Percentiles rank a stretch among this genome's conserved stretches.
Evolutionary conservation across 2,329 filamentous ascomycete species (phyloP).

Genomic region (Lasiodiplodia sp.): DNA sequence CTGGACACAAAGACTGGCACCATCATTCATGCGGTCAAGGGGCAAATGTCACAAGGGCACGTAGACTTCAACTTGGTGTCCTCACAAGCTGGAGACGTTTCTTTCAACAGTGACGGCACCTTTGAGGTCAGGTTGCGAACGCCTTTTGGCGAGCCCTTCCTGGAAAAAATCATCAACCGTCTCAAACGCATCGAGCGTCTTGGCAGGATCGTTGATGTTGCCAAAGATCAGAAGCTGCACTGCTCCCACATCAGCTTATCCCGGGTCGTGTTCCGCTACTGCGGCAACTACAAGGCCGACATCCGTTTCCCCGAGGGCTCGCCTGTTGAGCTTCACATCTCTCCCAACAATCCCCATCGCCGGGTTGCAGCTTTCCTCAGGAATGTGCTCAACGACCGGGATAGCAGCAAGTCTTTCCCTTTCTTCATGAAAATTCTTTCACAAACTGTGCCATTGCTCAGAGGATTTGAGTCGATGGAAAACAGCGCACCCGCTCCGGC

Average conservation of each 20-base stretch:
- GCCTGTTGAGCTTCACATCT: conserved; percentile 59
- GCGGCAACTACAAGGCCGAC: conserved; percentile 60
- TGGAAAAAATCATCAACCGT: conserved; percentile 66
- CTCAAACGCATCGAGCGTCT: conserved; percentile 74
- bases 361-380: conserved; percentile 67
- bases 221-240: conserved; percentile 65
- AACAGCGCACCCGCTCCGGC: conserved; percentile 10
- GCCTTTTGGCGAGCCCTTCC: conserved; percentile 64
- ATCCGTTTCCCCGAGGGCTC: conserved; percentile 64
- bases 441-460: conserved; percentile 69
- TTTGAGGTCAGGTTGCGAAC: conserved; percentile 69
- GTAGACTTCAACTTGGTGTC: conserved; percentile 44
- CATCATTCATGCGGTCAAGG: conserved; percentile 51
- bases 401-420: conserved; percentile 55
- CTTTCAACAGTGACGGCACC: conserved; percentile 67
- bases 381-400: conserved; percentile 63
- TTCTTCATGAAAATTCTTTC: conserved; percentile 65
- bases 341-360: conserved; percentile 71
- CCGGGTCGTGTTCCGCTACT: conserved; percentile 74
- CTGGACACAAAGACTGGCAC: conserved; percentile 39
- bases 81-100: conserved; percentile 66
- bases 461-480: conserved; percentile 25
- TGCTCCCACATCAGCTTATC: conserved; percentile 68
- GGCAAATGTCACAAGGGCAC: conserved; percentile 47
- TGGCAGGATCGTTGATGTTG: conserved; percentile 72